Base-by-base conservation (phyloP, 73 alveolate species). In the Paramecium octaurelia region DNA sequence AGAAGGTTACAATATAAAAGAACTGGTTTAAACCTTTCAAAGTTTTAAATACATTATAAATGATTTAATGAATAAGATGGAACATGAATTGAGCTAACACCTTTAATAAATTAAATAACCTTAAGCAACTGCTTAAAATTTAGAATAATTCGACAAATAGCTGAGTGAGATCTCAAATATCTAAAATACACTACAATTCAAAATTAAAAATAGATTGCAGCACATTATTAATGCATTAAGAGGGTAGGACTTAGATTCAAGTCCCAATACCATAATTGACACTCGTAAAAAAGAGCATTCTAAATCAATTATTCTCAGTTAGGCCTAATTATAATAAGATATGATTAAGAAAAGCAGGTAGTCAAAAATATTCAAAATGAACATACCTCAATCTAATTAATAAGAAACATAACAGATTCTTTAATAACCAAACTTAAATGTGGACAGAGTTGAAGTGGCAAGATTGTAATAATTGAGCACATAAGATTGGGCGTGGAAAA, bases 401-500 rank as follows among this genome's bases (percentile, higher is more conserved):
- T 4, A 27, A 34, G 84, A 64, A 23, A 64, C 84, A 2, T 24
- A 64, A 64, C n/a, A 64, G 27, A 10, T 64, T 14, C 4, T 64
- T 64, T 27, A 31, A 64, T 20, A 64, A 34, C 50, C 84, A 1
- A 64, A 64, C n/a, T 3, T 27, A 34, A 64, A 64, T 31, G 4
- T 31, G 9, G 84, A 64, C 14, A 64, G 84, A 27, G 50, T 64
- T 27, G 84, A 31, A 64, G 84, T 64, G 14, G 42, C 42, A 34
- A 64, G 84, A 64, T 64, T 64, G 21, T 31, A 64, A 34, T 27
- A 64, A 64, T 24, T 31, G 29, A 31, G 84, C 27, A 64, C 84
- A 64, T 64, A 64, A 64, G 84, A 64, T 24, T 64, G 84, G 84
- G 50, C 84, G 1, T 64, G 84, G 84, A 64, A 64, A 24, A 64